Base-by-base conservation (phyloP, 495 filamentous ascomycete genomes). In the Tuber calosporum region DNA sequence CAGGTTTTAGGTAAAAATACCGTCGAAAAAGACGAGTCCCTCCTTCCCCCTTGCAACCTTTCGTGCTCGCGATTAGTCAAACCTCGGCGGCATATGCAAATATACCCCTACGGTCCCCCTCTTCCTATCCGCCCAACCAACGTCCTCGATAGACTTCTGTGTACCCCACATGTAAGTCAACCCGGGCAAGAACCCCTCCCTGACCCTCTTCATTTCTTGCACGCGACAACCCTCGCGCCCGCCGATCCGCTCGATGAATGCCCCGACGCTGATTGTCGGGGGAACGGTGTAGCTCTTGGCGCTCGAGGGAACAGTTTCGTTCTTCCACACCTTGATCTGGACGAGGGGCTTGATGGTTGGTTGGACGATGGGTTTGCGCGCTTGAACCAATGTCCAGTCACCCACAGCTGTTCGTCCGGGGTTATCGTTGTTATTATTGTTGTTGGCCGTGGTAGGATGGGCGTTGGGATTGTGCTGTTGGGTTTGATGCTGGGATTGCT, bases 251-350 rank as follows among this genome's bases (percentile, higher is more conserved):
- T 5, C 53, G 53, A 62, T 62, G 53, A 62, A 62, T 62, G 3
- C 53, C 53, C 53, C 53, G 53, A 62, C 53, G 53, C 53, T 62
- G 53, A 30, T 62, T 62, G 53, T 30, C 4, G 53, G 53, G 53
- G 53, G 53, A 30, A 62, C 11, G 53, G 53, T 30, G 53, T 15
- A 30, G 53, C 53, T 62, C 53, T 26, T 62, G 13, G 53, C 53
- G 53, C 53, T 62, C 53, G 53, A 62, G 53, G 53, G 53, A 30
- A 62, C 53, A 9, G 53, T 62, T 30, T 62, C 53, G 7, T 62
- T 62, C 53, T 62, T 62, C 53, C 53, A 62, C n/a, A 62, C 53
- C 53, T 62, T 62, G 26, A 62, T 62, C n/a, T 62, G 53, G 26
- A 62, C 53, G 53, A 62, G 53, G 53, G 53, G 53, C 30, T 62